Conservation (phyloP, 352 stramenopile species). For the Pythium brachiatum region DNA sequence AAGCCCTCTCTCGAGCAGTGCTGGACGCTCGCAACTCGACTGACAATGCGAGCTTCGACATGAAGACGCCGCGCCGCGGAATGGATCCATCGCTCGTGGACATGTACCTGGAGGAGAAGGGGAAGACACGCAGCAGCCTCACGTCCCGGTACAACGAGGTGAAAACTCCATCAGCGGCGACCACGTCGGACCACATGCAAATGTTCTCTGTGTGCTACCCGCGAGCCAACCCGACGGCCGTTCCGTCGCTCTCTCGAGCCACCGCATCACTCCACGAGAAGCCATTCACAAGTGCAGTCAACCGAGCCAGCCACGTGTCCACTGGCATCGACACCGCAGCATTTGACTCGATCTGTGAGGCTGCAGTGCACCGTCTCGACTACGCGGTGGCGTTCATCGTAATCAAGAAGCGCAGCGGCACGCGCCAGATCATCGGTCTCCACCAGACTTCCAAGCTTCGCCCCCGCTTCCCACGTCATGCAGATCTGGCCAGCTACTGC, state of each 20-base stretch:
- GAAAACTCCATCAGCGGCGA: constrained; percentile 23
- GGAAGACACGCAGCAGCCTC: constrained; percentile 35
- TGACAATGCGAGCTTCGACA: neutral
- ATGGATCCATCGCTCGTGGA: constrained; percentile 41
- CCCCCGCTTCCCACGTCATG: constrained; percentile 12
- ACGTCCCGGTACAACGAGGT: neutral
- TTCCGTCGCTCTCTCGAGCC: neutral
- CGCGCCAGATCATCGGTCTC: constrained; percentile 34
- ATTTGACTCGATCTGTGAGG: constrained; percentile 58
- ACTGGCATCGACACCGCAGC: constrained; percentile 19
- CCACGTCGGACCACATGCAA: constrained; percentile 27
- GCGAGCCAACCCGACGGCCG: constrained; percentile 16
- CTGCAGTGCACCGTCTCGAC: constrained; percentile 41
- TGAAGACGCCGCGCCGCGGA: constrained; percentile 17
- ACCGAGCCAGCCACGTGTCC: neutral
- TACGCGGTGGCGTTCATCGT: constrained; percentile 51
- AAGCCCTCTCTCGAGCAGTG: constrained; percentile 48
- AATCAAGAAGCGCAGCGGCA: constrained; percentile 22
- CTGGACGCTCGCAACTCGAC: constrained; percentile 24
- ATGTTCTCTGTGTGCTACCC: constrained; percentile 21
- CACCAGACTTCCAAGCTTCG: constrained; percentile 19
- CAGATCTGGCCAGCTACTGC: constrained; percentile 14
- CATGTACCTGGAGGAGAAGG: constrained; percentile 51
- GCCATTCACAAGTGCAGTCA: neutral
- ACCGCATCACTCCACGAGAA: neutral